Evolutionary conservation across 805 yeast genomes (phyloP).

Genomic region (Limtongia smithiae): DNA sequence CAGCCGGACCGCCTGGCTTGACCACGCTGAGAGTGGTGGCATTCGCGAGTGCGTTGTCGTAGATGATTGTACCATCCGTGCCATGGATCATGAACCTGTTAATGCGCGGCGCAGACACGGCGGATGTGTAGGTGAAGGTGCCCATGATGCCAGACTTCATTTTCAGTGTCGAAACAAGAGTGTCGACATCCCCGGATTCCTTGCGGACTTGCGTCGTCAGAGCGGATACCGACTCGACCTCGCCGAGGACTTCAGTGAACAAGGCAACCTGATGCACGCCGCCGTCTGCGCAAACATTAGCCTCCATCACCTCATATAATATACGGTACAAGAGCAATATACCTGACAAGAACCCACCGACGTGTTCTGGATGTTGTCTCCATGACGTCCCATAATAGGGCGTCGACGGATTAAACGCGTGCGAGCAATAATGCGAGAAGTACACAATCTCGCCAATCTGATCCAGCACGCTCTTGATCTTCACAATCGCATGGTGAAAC

Average conservation of each 20-base stretch:
- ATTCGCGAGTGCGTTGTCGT: slow-evolving; percentile 59
- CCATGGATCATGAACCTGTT: slow-evolving; percentile 72
- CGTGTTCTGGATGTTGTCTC: slow-evolving; percentile 87
- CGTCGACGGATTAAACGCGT: slow-evolving; percentile 48
- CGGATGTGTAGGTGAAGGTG: slow-evolving; percentile 78
- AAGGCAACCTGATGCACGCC: slow-evolving; percentile 95
- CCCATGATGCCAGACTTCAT: slow-evolving; percentile 67
- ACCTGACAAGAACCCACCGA: slow-evolving; percentile 84
- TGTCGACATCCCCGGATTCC: slow-evolving; percentile 78
- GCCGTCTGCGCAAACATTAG: no score
- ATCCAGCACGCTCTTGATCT: slow-evolving; percentile 55
- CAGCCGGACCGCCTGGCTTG: slow-evolving; percentile 18
- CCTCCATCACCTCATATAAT: not conserved
- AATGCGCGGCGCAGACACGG: slow-evolving; percentile 22
- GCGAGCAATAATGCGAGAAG: slow-evolving; percentile 44
- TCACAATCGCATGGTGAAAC: slow-evolving; percentile 56
- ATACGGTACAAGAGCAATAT: not conserved
- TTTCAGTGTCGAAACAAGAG: slow-evolving; percentile 65
- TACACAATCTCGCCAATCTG: slow-evolving; percentile 61
- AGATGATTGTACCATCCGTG: slow-evolving; percentile 66
- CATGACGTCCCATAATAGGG: slow-evolving; percentile 64
- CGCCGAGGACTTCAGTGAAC: slow-evolving; percentile 77
- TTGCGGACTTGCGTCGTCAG: slow-evolving; percentile 72
- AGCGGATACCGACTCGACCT: slow-evolving; percentile 64
- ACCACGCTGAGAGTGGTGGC: slow-evolving; percentile 39